Evolutionary conservation across 257 asterid genomes (phyloP).

Genomic region (Solanum sitiens): DNA sequence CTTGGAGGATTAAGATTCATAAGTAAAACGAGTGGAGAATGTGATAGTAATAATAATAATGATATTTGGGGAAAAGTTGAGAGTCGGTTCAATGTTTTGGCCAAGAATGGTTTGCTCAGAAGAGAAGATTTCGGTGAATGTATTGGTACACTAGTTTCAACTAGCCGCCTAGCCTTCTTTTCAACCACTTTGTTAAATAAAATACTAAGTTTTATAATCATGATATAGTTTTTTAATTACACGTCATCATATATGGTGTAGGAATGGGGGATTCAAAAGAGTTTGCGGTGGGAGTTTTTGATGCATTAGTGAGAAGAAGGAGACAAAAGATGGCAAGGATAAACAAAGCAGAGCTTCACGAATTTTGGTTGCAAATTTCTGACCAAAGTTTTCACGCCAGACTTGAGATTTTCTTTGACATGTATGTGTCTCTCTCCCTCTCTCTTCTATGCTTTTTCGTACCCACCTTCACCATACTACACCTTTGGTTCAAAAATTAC

Average conservation of each 20-base stretch:
- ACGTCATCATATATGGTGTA: not conserved
- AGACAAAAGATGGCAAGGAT: constrained; percentile 43
- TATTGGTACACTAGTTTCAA: constrained; percentile 43
- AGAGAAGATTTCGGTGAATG: constrained; percentile 83
- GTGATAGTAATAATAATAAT: constrained; percentile 10
- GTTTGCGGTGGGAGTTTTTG: constrained; percentile 54
- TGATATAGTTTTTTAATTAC: not conserved
- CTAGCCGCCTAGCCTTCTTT: not conserved
- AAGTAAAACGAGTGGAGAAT: constrained; percentile 37
- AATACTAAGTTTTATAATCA: not conserved
- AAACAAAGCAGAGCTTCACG: constrained; percentile 68
- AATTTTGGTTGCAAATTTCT: constrained; percentile 78
- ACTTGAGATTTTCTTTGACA: constrained; percentile 89
- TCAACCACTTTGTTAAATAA: not conserved
- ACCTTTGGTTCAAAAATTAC: too few relatives aligned
- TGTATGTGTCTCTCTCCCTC: constrained; percentile 15
- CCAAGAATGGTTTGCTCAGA: constrained; percentile 49
- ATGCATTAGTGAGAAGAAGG: constrained; percentile 61
- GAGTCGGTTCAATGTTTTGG: constrained; percentile 46
- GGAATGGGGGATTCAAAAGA: constrained; percentile 94
- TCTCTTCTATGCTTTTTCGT: not conserved
- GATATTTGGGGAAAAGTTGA: constrained; percentile 63
- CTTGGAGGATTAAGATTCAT: constrained; percentile 74
- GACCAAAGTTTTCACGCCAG: constrained; percentile 85
- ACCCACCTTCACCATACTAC: too few relatives aligned